Conservation (phyloP, 768 basidiomycete genomes). For the Ramaria sp. region DNA sequence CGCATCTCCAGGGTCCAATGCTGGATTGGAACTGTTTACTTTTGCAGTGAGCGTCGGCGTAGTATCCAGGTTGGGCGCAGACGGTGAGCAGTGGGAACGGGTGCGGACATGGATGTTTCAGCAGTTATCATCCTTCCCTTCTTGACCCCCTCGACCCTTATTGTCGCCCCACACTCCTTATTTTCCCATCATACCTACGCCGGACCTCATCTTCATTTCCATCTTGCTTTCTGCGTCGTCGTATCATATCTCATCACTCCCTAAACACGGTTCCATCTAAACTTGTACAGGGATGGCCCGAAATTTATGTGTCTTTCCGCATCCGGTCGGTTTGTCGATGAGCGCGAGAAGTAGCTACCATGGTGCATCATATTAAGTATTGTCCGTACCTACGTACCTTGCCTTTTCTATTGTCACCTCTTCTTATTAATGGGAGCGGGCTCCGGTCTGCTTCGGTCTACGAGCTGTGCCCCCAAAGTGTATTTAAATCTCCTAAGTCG, state of each 20-base stretch:
- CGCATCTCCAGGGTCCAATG: not conserved
- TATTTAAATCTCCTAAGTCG: no score
- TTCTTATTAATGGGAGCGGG: no score
- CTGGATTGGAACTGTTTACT: not conserved
- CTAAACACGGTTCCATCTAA: constrained; percentile 1
- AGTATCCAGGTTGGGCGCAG: not conserved
- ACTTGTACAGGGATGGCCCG: constrained; percentile 1
- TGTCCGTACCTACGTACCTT: no score
- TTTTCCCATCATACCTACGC: not conserved
- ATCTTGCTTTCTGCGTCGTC: not conserved
- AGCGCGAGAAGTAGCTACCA: not conserved
- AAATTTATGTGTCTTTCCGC: not conserved
- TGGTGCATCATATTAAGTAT: no score
- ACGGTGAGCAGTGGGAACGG: not conserved
- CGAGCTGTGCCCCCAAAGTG: no score
- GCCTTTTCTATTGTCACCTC: no score
- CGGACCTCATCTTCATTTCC: not conserved
- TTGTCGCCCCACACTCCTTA: constrained; percentile 2
- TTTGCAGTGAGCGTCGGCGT: not conserved
- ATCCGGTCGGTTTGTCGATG: not conserved
- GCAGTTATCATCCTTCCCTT: not conserved
- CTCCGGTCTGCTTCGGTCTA: no score
- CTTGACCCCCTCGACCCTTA: not conserved
- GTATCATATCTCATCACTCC: constrained; percentile 1
- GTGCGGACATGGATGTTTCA: not conserved